These are phyloP conservation scores for Penicillium sp. DNA, from an alignment of 2,329 filamentous ascomycete species.

Conservation along the genomic window DNA sequence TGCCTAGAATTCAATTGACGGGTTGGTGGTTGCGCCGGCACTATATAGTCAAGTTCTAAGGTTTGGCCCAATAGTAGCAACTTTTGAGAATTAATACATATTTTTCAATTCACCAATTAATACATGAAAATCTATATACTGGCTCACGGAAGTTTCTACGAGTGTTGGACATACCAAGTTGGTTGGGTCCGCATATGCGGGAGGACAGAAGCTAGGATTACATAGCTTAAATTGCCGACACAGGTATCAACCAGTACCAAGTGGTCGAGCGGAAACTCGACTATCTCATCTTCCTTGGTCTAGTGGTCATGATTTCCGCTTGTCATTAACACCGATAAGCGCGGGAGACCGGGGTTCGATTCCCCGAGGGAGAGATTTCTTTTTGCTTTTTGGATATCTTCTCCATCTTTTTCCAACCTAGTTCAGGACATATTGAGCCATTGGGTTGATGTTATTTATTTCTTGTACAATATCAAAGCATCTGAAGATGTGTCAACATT, in stretches of 20 bases:
- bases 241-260: conserved; percentile 20
- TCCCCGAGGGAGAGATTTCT: conserved; percentile 37
- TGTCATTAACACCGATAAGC: conserved; percentile 35
- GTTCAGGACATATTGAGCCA: background rate
- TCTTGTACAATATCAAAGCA: background rate
- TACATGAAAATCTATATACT: too few relatives aligned
- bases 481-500: background rate
- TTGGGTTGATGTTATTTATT: background rate
- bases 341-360: conserved; percentile 43
- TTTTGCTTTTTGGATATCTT: conserved; percentile 11
- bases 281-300: conserved; percentile 32
- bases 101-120: too few relatives aligned
- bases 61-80: too few relatives aligned
- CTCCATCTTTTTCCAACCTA: too few relatives aligned
- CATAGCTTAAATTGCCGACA: background rate
- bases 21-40: too few relatives aligned
- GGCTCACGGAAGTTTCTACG: too few relatives aligned
- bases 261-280: conserved; percentile 27
- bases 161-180: too few relatives aligned
- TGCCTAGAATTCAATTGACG: background rate
- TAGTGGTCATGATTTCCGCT: conserved; percentile 45
- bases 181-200: too few relatives aligned
- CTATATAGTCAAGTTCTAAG: too few relatives aligned
- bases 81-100: too few relatives aligned
- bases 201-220: background rate